Evolutionary conservation across 441 rosid species (phyloP), one percentile per base, ranked within the genome.

Genomic region (Euphorbia schlechtendalii): DNA sequence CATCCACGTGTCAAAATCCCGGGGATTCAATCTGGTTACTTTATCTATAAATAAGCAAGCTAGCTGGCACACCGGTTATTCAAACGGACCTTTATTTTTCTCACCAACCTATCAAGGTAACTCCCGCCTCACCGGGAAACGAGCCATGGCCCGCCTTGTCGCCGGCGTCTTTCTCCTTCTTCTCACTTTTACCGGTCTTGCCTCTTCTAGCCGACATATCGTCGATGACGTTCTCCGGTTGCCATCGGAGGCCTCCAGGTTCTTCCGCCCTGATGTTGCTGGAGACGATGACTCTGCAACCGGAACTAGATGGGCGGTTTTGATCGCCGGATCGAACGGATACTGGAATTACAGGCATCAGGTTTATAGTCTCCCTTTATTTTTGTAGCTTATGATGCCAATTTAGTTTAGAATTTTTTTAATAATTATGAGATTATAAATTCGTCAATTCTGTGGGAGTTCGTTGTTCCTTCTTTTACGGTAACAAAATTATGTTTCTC

Each of bases 321-420:
- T 94, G 62, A 82, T 89, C 59, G 99, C 99, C 18, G 98, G 99
- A 80, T 94, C 99, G 20, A 85, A 67, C 49, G 99, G 98, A 13
- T 91, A 82, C 65, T 86, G 96, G 98, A 94, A 94, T 75, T 94
- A 94, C 77, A 71, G 99, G 63, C 99, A 94, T 61, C 98, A 94
- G 92, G 99, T 90, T 7, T n/a, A 18, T 43, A 17, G 53, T 49
- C 22, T 4, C 27, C 34, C 18, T 40, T 64, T 56, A 5, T 21
- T 57, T 32, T 27, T 21, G 17, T 53, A 18, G 9, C 3, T 59
- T 49, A 8, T 51, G 24, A 13, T n/a, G n/a, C n/a, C n/a, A n/a
- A n/a, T n/a, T n/a, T n/a, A n/a, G n/a, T 36, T 3, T 22, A 21
- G 34, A 11, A 6, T 60, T 60, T 2, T 14, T 20, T 1, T n/a